Evolutionary conservation across 2,329 filamentous ascomycete genomes (phyloP), one percentile per base, ranked within the genome.

Genomic region (Escovopsis weberi): DNA sequence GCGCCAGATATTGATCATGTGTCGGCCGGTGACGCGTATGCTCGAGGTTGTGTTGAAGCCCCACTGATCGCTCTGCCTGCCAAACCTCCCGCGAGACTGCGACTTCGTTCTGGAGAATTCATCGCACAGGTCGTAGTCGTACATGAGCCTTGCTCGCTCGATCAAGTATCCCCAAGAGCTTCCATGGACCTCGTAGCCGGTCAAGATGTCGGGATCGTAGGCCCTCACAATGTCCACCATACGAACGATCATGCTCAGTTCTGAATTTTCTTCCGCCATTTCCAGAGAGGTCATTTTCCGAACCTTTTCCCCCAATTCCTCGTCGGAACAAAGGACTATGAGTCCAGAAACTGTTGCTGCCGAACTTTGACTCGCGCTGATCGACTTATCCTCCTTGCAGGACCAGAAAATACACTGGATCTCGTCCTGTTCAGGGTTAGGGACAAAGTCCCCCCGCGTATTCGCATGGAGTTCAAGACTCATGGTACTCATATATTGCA

Each of bases 1-100:
- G 52, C 89, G 76, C 87, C 91, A 96, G 38, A 96, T 83, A 52
- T 96, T 96, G 65, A 98, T 88, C 71, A 94, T 86, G 57, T 96
- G 89, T 47, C 91, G 75, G 5, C 91, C 91, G 0, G 88, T 95
- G n/a, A 98, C 76, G 44, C 80, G 79, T 50, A 96, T 87, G 3
- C 85, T 89, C 2, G 87, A 94, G 0, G 88, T 93, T 42, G 88
- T 87, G 48, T 86, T 91, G 65, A 94, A 94, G 0, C 88, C 89
- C 89, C 89, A 96, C 49, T 78, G 74, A 58, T 95, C 88, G 40
- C 78, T 78, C 23, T 94, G 85, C 59, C 85, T 94, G 18, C 85
- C 85, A 54, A 88, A 88, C 43, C 82, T 76, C 3, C 86, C 85
- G 56, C 88, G 80, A 1, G 85, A 85, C 51, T 91, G 78, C 5